Base-by-base conservation (phyloP, 192 early-diverging fungal species). In the Gigaspora rosea region DNA sequence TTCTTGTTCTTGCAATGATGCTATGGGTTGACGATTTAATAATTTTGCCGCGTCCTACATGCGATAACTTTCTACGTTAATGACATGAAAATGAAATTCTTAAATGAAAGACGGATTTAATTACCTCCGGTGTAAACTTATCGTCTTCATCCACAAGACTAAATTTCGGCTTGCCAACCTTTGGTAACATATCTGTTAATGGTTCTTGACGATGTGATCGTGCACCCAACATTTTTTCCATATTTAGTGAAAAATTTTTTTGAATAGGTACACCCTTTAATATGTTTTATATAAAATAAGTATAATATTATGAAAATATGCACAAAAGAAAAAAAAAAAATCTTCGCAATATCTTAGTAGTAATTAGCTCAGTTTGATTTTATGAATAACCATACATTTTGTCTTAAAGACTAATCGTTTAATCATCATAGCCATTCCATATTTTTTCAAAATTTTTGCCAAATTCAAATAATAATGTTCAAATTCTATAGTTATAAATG, bases 221-320 rank as follows among this genome's bases (percentile, higher is more conserved):
- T 32, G 91, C 88, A 2, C 90, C 88, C 80, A 98, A 83, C 79
- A 95, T 85, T 68, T 85, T 83, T 78, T 98, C 96, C 95, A 98
- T 98, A 64, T 91, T 90, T 52, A 85, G 80, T 4, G 88, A 87
- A 66, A 96, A 86, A 36, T 92, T 88, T 67, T 82, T 87, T 83
- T 96, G 93, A 27, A 90, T 71, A 47, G 79, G 71, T 36, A 87
- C 70, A 75, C 86, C 84, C 86, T 89, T 63, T 49, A 56, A 22
- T 61, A 59, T 22, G 16, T 20, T 61, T 61, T 65, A 36, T 65
- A 36, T 65, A 3, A 33, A 36, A 62, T 6, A 20, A 65, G 36
- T 36, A 46, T 36, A 36, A 65, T 18, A 78, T 71, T 12, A 16
- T 49, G 8, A 22, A 62, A 27, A 32, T 76, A 51, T 3, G 10